phyloP scores from a whole-genome alignment of 768 basidiomycete species.

The Lepiota venenata region DNA sequence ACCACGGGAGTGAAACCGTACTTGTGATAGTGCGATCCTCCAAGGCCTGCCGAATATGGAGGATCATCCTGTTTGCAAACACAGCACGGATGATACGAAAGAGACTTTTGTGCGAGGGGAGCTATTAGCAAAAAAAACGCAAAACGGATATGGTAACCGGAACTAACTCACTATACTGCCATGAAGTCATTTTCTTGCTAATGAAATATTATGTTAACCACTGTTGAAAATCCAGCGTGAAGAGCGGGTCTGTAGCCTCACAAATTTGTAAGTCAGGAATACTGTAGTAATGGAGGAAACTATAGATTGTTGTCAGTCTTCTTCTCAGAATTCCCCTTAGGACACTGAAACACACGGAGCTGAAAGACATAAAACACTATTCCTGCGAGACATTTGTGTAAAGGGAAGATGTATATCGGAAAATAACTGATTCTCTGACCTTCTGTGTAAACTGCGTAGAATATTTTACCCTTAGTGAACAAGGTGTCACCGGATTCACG shows the following conservation, averaged over 20 bases:
- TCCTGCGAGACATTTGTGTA: not conserved
- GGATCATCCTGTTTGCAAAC: no score
- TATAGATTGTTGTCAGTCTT: not conserved
- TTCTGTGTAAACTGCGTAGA: not conserved
- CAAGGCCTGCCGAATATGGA: no score
- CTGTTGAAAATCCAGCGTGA: no score
- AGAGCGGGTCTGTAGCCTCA: not conserved
- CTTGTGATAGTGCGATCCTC: no score
- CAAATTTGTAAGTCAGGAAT: not conserved
- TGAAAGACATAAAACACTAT: not conserved
- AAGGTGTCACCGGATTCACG: not conserved
- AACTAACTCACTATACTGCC: not conserved
- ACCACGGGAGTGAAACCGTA: no score
- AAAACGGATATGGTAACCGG: no score
- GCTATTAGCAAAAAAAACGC: no score
- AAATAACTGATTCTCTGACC: not conserved
- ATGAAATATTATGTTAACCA: not conserved
- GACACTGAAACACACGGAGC: not conserved
- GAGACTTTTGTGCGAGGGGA: no score
- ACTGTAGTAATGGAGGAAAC: not conserved
- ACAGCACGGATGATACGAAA: no score
- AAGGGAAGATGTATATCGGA: no score
- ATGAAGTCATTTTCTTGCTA: not conserved
- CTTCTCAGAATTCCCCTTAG: no score
- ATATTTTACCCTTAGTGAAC: not conserved